Conservation (phyloP, 495 filamentous ascomycete genomes). For the Xeromyces bisporus region DNA sequence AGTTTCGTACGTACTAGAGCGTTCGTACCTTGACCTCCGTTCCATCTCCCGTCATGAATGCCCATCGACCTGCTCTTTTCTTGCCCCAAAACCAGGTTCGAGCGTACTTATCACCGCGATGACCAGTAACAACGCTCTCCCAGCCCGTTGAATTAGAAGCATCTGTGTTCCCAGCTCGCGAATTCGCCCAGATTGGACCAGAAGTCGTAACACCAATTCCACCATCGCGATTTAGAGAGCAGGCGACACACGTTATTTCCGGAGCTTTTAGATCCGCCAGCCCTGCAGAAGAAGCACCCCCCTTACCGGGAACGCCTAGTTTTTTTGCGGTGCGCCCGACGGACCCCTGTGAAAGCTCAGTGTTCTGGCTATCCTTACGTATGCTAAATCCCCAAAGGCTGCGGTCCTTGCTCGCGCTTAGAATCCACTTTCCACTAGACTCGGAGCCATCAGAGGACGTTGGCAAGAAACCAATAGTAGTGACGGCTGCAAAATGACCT, state of each 20-base stretch:
- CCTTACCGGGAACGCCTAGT: constrained; percentile 38
- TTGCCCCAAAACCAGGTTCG: constrained; percentile 97
- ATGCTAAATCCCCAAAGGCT: constrained; percentile 93
- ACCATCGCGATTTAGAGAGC: constrained; percentile 80
- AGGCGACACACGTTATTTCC: constrained; percentile 76
- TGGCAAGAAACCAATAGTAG: constrained; percentile 63
- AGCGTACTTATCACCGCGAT: constrained; percentile 66
- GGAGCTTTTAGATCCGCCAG: constrained; percentile 72
- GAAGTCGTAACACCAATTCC: constrained; percentile 67
- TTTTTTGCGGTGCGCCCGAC: constrained; percentile 75
- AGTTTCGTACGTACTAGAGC: neutral
- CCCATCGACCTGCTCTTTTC: constrained; percentile 84
- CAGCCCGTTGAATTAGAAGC: constrained; percentile 66
- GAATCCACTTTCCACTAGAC: constrained; percentile 77
- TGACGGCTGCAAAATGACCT: constrained; percentile 77
- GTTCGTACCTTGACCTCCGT: constrained; percentile 48
- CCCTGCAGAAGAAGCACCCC: constrained; percentile 24
- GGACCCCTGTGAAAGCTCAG: constrained; percentile 79
- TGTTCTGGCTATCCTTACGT: constrained; percentile 82
- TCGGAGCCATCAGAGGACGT: constrained; percentile 78
- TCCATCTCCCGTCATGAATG: constrained; percentile 71
- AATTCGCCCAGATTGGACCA: constrained; percentile 62
- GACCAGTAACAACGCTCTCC: constrained; percentile 94
- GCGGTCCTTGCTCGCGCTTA: constrained; percentile 73
- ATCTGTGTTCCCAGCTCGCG: constrained; percentile 35